phyloP scores from a whole-genome alignment of 345 rosid genomes.

The Kandelia obovata region DNA sequence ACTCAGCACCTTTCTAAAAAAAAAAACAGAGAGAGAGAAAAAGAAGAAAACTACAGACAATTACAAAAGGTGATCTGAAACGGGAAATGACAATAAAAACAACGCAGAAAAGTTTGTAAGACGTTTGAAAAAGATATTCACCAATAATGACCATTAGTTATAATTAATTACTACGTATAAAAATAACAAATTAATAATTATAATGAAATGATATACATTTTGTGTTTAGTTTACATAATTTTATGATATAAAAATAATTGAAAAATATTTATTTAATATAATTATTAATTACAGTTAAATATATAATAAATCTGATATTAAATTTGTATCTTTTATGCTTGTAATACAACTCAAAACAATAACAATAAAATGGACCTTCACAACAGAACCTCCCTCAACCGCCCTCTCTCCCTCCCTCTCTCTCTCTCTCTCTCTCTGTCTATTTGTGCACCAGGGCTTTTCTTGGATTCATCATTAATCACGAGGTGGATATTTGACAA shows the following conservation, averaged over 20 bases:
- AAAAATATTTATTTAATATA: too few species aligned
- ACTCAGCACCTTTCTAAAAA: not conserved
- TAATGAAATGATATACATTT: not conserved
- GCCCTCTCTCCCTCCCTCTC: not conserved
- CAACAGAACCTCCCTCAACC: too few species aligned
- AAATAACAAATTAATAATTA: not conserved
- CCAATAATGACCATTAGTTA: too few species aligned
- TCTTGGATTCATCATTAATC: conserved; percentile 44
- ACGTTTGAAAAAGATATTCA: not conserved
- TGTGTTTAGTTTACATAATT: not conserved
- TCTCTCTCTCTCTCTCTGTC: not conserved
- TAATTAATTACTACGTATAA: too few species aligned
- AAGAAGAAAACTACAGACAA: conserved; percentile 6
- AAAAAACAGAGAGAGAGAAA: conserved; percentile 3
- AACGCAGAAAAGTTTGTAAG: too few species aligned
- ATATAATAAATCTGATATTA: too few species aligned
- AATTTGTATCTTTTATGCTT: too few species aligned
- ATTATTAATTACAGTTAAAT: too few species aligned
- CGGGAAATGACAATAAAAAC: not conserved
- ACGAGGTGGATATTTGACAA: conserved; percentile 72
- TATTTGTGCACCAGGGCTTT: conserved; percentile 25
- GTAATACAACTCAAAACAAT: too few species aligned
- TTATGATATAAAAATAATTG: too few species aligned
- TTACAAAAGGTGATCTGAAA: not conserved
- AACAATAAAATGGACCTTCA: too few species aligned